A percentile compares a stretch with the other conserved stretches of the same genome.
phyloP scores from a whole-genome alignment of 805 yeast species.

The Metschnikowia henanensis region DNA sequence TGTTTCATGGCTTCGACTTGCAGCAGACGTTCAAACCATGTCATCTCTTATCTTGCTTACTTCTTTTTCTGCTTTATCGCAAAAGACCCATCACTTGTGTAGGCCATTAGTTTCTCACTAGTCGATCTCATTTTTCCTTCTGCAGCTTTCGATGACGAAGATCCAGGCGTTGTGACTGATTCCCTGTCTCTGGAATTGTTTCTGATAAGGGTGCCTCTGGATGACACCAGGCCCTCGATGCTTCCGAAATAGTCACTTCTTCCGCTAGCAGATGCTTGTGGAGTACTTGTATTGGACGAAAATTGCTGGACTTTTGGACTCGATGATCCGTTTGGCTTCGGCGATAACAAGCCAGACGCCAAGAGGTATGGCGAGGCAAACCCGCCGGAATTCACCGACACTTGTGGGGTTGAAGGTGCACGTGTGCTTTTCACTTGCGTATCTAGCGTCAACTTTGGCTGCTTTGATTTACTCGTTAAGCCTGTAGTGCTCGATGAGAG shows the following conservation, averaged over 20 bases:
- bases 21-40: too few species aligned
- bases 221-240: constrained; percentile 4
- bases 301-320: constrained; percentile 8
- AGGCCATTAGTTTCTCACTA: constrained; percentile 40
- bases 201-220: constrained; percentile 6
- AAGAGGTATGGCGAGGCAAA: constrained; percentile 68
- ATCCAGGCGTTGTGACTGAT: constrained; percentile 2
- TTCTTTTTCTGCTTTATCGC: constrained; percentile 34
- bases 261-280: constrained; percentile 7
- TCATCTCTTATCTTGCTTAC: too few species aligned
- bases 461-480: constrained; percentile 8
- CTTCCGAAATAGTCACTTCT: constrained; percentile 15
- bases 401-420: constrained; percentile 42
- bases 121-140: neutral
- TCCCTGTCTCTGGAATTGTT: constrained; percentile 4
- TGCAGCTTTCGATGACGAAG: neutral
- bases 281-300: constrained; percentile 7
- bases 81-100: constrained; percentile 41
- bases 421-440: constrained; percentile 24
- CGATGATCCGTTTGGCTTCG: constrained; percentile 29
- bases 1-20: too few species aligned
- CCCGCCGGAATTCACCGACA: constrained; percentile 36
- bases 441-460: constrained; percentile 35
- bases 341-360: constrained; percentile 62
- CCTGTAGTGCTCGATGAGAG: constrained; percentile 24